Base-by-base conservation (phyloP, 768 basidiomycete genomes). In the Cystofilobasidium capitatum region DNA sequence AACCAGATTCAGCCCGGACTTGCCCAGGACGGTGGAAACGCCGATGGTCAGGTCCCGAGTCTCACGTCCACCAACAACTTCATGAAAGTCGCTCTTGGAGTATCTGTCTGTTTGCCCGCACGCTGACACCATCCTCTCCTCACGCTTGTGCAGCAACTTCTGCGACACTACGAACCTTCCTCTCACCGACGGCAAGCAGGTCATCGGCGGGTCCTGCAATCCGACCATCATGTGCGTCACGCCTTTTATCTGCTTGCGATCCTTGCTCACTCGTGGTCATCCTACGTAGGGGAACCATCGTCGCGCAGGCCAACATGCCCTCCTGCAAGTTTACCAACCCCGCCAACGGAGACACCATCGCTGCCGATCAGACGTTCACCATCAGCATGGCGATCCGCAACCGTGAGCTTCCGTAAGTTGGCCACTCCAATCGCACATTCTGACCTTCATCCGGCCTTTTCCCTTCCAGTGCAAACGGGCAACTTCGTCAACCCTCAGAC, bases 11-110 rank as follows among this genome's bases (percentile, higher is more conserved):
- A 82, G 22, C 60, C 73, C 45, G 81, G 81, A 54, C 82, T 84
- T 65, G 79, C 80, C 36, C 79, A 83, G 58, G 73, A 83, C 69
- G 85, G 82, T 74, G 73, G 17, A 75, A 79, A 59, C 22, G 40
- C 47, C 24, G 61, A 31, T 58, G 82, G 82, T 45, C 82, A 83
- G 74, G 81, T 81, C 64, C 76, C 81, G 4, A 84, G 82, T 7
- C 74, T 81, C 62, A 82, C 82, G 1, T 82, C 82, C 17, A 78
- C 75, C 24, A 84, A 86, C 78, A 86, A 86, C 79, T 86, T 83
- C 64, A 71, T 71, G 42, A 66, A 68, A 49, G 71, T 71, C 40
- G 61, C 33, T 65, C 26, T 37, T 33, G 37, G 44, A 29, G 24
- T 79, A 62, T 33, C 39, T 51, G 39, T 37, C 37, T 17, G 54